A percentile compares a stretch with the other conserved stretches of the same genome.
phyloP scores from a whole-genome alignment of 305 asterid genomes.

The Ilex paraguariensis region DNA sequence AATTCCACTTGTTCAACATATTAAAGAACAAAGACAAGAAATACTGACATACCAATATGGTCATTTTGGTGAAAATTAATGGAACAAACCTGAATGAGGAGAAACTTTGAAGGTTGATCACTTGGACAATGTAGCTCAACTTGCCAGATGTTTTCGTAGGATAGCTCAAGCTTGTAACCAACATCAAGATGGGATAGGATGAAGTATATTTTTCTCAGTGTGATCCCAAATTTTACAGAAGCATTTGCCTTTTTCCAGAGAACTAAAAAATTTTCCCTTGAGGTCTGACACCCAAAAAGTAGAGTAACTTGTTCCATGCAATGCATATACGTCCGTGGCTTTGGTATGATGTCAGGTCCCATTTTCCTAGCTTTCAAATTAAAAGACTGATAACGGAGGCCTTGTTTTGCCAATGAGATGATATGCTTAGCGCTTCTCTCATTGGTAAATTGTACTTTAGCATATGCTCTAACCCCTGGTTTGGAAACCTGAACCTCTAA shows the following conservation, averaged over 20 bases:
- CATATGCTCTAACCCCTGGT: neutral
- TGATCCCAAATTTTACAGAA: slow-evolving; percentile 49
- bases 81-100: slow-evolving; percentile 64
- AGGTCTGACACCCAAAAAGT: slow-evolving; percentile 65
- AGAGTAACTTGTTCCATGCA: slow-evolving; percentile 41
- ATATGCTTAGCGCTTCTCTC: slow-evolving; percentile 13
- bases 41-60: too few relatives aligned
- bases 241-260: slow-evolving; percentile 39
- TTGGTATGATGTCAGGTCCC: slow-evolving; percentile 27
- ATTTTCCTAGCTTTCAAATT: slow-evolving; percentile 49
- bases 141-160: slow-evolving; percentile 65
- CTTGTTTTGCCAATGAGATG: slow-evolving; percentile 24
- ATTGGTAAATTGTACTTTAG: slow-evolving; percentile 4
- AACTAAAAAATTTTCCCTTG: slow-evolving; percentile 40
- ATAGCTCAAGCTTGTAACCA: slow-evolving; percentile 66
- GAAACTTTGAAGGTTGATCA: slow-evolving; percentile 25
- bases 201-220: slow-evolving; percentile 53
- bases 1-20: too few relatives aligned
- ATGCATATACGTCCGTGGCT: slow-evolving; percentile 16
- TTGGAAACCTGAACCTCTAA: neutral
- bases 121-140: slow-evolving; percentile 38
- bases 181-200: slow-evolving; percentile 14
- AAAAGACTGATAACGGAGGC: slow-evolving; percentile 38
- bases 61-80: neutral
- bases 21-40: too few relatives aligned